Conservation (phyloP, 345 rosid species). For the Citrus glauca region DNA sequence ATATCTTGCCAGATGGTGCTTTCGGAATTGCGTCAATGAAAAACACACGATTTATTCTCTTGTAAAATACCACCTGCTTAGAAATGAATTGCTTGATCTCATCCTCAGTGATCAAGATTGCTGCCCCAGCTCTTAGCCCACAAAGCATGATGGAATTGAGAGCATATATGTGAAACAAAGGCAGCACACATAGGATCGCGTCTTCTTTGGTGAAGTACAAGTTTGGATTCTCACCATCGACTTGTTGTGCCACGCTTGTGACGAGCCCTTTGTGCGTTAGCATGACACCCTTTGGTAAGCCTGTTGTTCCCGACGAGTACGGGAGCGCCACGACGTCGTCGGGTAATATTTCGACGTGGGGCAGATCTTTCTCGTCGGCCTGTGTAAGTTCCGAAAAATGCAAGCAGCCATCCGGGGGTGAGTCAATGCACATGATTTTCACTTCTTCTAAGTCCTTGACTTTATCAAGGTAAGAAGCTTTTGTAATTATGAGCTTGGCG, state of each 20-base stretch:
- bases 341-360: constrained; percentile 34
- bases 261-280: constrained; percentile 71
- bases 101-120: constrained; percentile 58
- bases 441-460: constrained; percentile 37
- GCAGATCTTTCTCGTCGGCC: constrained; percentile 39
- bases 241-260: constrained; percentile 87
- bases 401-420: constrained; percentile 42
- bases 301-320: constrained; percentile 94
- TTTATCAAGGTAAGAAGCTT: constrained; percentile 50
- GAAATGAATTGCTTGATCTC: constrained; percentile 62
- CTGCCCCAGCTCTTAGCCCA: constrained; percentile 75
- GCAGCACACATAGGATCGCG: constrained; percentile 68
- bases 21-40: constrained; percentile 61
- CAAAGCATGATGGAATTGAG: constrained; percentile 70
- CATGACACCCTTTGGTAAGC: constrained; percentile 95
- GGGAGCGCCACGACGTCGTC: constrained; percentile 87
- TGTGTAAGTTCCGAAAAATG: constrained; percentile 59
- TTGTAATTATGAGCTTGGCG: constrained; percentile 57
- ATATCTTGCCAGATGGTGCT: constrained; percentile 76
- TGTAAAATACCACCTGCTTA: constrained; percentile 70
- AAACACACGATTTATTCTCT: constrained; percentile 48
- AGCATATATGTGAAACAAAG: constrained; percentile 80
- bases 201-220: constrained; percentile 64
- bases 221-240: constrained; percentile 93
- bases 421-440: constrained; percentile 39